phyloP scores from a whole-genome alignment of 2,329 filamentous ascomycete species.

The Calonectria leucothoes region DNA sequence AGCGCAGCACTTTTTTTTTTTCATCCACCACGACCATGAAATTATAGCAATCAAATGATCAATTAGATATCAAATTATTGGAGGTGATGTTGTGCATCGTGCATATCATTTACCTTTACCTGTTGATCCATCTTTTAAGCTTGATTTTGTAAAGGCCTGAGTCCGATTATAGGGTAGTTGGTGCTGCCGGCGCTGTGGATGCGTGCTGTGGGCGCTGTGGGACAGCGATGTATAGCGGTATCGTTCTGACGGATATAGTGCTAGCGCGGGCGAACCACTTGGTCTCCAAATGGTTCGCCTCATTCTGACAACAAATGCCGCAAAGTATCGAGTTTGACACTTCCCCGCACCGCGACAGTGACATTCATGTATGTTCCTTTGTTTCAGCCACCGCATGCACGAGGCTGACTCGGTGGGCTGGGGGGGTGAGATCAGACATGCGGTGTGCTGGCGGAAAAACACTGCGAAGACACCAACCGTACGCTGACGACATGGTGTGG shows the following conservation, averaged over 20 bases:
- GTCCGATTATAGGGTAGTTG: not conserved
- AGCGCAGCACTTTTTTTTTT: not conserved
- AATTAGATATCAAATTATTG: too few species aligned
- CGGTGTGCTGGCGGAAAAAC: not conserved
- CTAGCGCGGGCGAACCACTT: not conserved
- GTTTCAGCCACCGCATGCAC: not conserved
- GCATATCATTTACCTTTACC: not conserved
- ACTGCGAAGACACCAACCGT: not conserved
- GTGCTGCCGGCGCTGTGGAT: not conserved
- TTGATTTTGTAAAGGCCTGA: not conserved
- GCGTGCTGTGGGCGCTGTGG: not conserved
- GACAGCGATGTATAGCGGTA: not conserved
- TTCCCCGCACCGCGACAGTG: not conserved
- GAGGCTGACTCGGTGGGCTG: not conserved
- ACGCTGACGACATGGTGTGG: not conserved
- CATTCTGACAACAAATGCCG: not conserved
- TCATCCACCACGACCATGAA: not conserved
- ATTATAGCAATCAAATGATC: not conserved
- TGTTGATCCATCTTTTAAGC: not conserved
- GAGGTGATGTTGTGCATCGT: not conserved
- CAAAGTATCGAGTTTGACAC: not conserved
- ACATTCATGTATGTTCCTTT: not conserved
- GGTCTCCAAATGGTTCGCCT: not conserved
- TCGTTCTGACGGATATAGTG: not conserved
- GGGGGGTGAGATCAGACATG: not conserved